Percentiles rank a stretch among this genome's conserved stretches.
These are phyloP conservation scores for Exophiala phaeomuriformis DNA, from an alignment of 2,329 filamentous ascomycete species.

Conservation along the genomic window DNA sequence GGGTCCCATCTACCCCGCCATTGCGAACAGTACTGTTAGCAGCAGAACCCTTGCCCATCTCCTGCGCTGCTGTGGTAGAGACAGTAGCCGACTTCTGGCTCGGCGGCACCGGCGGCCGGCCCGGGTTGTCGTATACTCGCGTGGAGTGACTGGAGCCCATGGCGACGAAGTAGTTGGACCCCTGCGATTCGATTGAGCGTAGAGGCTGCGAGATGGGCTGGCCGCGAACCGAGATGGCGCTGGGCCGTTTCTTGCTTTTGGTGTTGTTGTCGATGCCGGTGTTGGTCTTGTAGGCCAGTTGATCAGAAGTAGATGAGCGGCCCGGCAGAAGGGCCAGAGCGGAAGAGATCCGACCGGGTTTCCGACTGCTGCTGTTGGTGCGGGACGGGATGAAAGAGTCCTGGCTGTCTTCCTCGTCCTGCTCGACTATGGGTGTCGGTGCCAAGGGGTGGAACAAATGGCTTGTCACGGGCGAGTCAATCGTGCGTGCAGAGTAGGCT, in stretches of 20 bases:
- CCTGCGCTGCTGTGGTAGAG: not conserved
- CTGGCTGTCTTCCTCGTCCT: slow-evolving; percentile 3
- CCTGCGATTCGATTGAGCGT: slow-evolving; percentile 39
- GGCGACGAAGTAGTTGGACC: slow-evolving; percentile 41
- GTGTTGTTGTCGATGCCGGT: too few species aligned
- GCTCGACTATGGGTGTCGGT: slow-evolving; percentile 12
- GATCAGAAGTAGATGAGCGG: slow-evolving; percentile 33
- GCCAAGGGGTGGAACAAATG: slow-evolving; percentile 18
- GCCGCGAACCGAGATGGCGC: slow-evolving; percentile 42
- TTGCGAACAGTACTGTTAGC: too few species aligned
- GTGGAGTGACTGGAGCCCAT: slow-evolving; percentile 49
- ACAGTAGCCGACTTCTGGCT: slow-evolving; percentile 21
- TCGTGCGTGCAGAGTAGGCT: too few species aligned
- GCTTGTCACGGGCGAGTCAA: slow-evolving; percentile 4
- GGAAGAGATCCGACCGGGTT: slow-evolving; percentile 33
- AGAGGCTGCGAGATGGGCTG: slow-evolving; percentile 53
- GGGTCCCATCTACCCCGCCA: too few species aligned
- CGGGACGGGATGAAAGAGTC: slow-evolving; percentile 7
- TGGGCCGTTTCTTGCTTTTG: slow-evolving; percentile 40
- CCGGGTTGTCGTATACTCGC: slow-evolving; percentile 45
- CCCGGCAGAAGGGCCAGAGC: slow-evolving; percentile 38
- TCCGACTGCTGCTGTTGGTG: slow-evolving; percentile 30
- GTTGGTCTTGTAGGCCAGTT: not conserved
- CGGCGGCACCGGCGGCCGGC: slow-evolving; percentile 49
- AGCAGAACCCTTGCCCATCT: slow-evolving; percentile 7